Percentiles rank a stretch among this genome's conserved stretches.
Evolutionary conservation across 805 yeast genomes (phyloP).

Genomic region (Wickerhamiella siamensis): DNA sequence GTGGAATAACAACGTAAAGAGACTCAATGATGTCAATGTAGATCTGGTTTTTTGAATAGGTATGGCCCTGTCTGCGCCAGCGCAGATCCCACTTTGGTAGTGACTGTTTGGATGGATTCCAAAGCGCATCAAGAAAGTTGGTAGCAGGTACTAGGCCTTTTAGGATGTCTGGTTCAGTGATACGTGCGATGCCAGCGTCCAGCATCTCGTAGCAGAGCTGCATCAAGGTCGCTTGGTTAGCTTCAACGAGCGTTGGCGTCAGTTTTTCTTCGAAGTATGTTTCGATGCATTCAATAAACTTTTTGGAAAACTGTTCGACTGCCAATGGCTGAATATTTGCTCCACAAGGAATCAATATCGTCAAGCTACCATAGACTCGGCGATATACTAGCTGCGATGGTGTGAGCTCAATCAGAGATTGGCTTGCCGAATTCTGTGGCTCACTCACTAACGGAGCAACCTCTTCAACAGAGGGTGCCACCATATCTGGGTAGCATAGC

Average conservation of each 20-base stretch:
- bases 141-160: conserved; percentile 56
- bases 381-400: conserved; percentile 22
- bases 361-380: conserved; percentile 17
- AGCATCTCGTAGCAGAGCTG: conserved; percentile 63
- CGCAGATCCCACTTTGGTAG: conserved; percentile 30
- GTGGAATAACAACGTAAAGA: conserved; percentile 38
- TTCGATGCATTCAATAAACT: conserved; percentile 36
- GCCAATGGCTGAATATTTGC: conserved; percentile 33
- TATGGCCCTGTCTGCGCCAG: conserved; percentile 67
- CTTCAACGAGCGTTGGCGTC: conserved; percentile 42
- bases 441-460: background rate
- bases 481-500: conserved; percentile 6
- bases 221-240: conserved; percentile 57
- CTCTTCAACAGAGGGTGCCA: background rate
- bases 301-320: conserved; percentile 39
- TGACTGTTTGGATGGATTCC: conserved; percentile 25
- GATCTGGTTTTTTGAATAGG: conserved; percentile 67
- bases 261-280: conserved; percentile 49
- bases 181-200: conserved; percentile 61
- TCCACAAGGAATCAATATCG: conserved; percentile 22
- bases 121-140: conserved; percentile 38
- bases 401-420: conserved; percentile 14
- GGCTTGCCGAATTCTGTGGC: background rate
- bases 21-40: conserved; percentile 70
- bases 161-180: conserved; percentile 56